Base-by-base conservation (phyloP, 78 protist species). In the slime mould (Dictyostelium discoideum) region DNA sequence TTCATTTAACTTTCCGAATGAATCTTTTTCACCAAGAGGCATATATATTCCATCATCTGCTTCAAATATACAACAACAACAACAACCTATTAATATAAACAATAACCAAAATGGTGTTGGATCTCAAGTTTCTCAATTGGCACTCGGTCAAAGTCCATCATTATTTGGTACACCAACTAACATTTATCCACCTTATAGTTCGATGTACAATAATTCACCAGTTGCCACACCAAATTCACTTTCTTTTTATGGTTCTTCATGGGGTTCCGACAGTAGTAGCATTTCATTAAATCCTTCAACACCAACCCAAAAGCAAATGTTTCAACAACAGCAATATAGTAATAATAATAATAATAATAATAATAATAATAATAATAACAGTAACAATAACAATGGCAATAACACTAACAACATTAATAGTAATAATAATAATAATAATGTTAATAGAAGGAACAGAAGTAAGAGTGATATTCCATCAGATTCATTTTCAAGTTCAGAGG, bases 121-220 rank as follows among this genome's bases (percentile, higher is more conserved):
- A 26, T 18, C 63, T n/a, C 85, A 32, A 79, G 32, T 9, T n/a
- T 44, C 67, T 32, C 79, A 63, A 40, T 83, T 90, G 8, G 89
- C 95, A 24, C 54, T 90, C 3, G 95, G 95, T 16, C 95, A 90
- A 83, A 82, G 88, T 39, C 95, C 95, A 9, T 90, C 95, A 72
- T 18, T 90, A 50, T 90, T 90, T 83, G 95, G 95, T 40, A 54
- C 84, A 32, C 84, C 67, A 16, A 50, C 84, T 16, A 60, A 50
- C 18, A 80, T 80, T 29, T 88, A 54, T 73, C 84, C 95, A 57
- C 77, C 87, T 1, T 88, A 78, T 74, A 67, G 65, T 80, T 72
- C 85, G 67, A 60, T 26, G 24, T 60, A n/a, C 44, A 57, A 87
- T 60, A n/a, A 63, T 20, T 60, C 63, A 0, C 79, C 88, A 65